Evolutionary conservation across 495 filamentous ascomycete genomes (phyloP).

Genomic region (Penicillium herquei): DNA sequence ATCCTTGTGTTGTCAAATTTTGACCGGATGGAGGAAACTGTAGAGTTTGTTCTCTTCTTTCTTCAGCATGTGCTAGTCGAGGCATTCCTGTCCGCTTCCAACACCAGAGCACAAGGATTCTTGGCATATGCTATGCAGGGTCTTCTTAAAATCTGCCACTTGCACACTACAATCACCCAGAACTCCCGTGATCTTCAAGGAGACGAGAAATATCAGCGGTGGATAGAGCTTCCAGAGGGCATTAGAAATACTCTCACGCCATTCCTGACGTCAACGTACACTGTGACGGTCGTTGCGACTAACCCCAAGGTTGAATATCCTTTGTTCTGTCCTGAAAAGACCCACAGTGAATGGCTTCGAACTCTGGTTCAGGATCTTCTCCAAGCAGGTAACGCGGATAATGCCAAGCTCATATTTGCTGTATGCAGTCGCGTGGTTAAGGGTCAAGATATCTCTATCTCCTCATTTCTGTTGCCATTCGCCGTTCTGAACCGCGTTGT

Average conservation of each 20-base stretch:
- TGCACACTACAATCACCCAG: constrained; percentile 57
- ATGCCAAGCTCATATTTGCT: constrained; percentile 72
- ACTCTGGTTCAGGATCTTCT: constrained; percentile 78
- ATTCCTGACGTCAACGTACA: constrained; percentile 78
- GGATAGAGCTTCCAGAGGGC: constrained; percentile 70
- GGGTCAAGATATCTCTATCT: constrained; percentile 76
- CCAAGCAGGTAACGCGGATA: constrained; percentile 64
- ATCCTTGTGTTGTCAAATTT: constrained; percentile 88
- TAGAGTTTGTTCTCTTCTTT: constrained; percentile 81
- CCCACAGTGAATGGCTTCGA: constrained; percentile 80
- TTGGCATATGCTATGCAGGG: constrained; percentile 93
- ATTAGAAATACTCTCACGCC: constrained; percentile 78
- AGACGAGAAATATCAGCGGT: constrained; percentile 62
- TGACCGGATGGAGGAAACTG: constrained; percentile 69
- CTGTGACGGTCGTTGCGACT: constrained; percentile 56
- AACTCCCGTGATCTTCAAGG: constrained; percentile 51
- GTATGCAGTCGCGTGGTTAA: constrained; percentile 76
- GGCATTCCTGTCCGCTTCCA: constrained; percentile 83
- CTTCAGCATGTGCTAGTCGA: constrained; percentile 86
- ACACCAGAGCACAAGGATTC: constrained; percentile 83
- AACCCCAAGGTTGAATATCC: constrained; percentile 66
- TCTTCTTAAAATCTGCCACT: constrained; percentile 70
- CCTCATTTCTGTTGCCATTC: constrained; percentile 84
- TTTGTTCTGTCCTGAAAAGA: constrained; percentile 59
- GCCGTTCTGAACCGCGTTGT: constrained; percentile 76